These are phyloP conservation scores for Candida germanica DNA, from an alignment of 805 yeast species.

Conservation along the genomic window DNA sequence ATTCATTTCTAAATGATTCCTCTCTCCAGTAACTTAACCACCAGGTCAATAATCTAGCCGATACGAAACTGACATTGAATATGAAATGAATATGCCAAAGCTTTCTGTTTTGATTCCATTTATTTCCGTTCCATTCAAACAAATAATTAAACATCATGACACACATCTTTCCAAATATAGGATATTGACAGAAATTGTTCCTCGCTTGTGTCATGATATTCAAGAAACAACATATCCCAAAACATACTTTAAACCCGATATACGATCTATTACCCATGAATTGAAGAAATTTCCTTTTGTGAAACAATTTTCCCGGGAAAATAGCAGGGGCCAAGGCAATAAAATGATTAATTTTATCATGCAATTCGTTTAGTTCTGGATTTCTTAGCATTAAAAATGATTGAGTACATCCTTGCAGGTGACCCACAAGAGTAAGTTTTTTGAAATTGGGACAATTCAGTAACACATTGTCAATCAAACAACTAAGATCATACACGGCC, in stretches of 20 bases:
- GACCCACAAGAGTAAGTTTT: conserved; percentile 67
- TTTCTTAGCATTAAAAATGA: conserved; percentile 64
- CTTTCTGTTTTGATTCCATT: conserved; percentile 61
- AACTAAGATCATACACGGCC: conserved; percentile 74
- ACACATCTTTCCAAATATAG: conserved; percentile 58
- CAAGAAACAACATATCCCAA: conserved; percentile 78
- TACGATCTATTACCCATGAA: conserved; percentile 56
- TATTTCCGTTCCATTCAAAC: conserved; percentile 79
- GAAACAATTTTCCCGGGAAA: conserved; percentile 75
- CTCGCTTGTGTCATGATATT: conserved; percentile 70
- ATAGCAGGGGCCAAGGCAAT: conserved; percentile 88
- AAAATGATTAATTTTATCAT: conserved; percentile 60
- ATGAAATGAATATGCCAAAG: conserved; percentile 73
- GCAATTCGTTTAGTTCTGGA: conserved; percentile 29
- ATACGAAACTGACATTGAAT: conserved; percentile 81
- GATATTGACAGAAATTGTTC: conserved; percentile 31
- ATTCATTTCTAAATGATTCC: conserved; percentile 39
- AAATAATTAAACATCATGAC: conserved; percentile 83
- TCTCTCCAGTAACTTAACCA: conserved; percentile 58
- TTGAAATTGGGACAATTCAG: conserved; percentile 34
- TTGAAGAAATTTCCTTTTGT: conserved; percentile 57
- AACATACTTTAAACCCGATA: conserved; percentile 45
- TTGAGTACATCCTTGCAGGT: conserved; percentile 94
- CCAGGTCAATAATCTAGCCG: conserved; percentile 85
- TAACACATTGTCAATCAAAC: conserved; percentile 62